These are phyloP conservation scores for Pedinophyceae sp. DNA, from an alignment of 139 green algal genomes.

Conservation along the genomic window DNA sequence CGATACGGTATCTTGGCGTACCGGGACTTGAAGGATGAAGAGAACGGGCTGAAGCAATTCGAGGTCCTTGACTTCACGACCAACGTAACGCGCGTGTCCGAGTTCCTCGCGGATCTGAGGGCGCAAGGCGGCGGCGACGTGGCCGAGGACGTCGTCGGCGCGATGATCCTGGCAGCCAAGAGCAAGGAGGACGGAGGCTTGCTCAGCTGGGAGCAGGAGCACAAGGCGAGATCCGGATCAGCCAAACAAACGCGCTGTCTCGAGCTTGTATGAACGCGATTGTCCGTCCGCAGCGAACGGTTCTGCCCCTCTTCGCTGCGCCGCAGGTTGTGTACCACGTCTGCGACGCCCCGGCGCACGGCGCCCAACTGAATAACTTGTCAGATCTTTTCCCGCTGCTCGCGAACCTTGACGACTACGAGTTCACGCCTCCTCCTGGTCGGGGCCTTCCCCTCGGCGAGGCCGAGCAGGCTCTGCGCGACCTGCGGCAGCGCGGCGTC, in stretches of 20 bases:
- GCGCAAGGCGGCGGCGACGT: not conserved
- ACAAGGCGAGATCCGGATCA: too few relatives aligned
- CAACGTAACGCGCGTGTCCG: not conserved
- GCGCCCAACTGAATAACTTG: not conserved
- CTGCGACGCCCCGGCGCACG: not conserved
- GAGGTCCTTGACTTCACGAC: not conserved
- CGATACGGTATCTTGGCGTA: not conserved
- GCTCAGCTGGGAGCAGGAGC: too few relatives aligned
- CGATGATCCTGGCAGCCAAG: not conserved
- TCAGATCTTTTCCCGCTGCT: too few relatives aligned
- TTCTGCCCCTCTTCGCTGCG: too few relatives aligned
- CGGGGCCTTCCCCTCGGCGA: not conserved
- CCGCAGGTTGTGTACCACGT: not conserved
- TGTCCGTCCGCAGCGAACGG: too few relatives aligned
- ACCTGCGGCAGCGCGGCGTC: not conserved
- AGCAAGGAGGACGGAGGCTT: too few relatives aligned
- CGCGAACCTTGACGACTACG: not conserved
- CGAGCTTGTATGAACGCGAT: too few relatives aligned
- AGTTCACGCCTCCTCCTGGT: not conserved
- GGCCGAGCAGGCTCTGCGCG: not conserved
- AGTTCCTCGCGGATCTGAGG: not conserved
- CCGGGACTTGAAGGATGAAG: not conserved
- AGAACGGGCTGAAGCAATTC: too few relatives aligned
- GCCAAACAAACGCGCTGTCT: too few relatives aligned
- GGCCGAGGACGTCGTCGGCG: not conserved